A percentile compares a stretch with the other conserved stretches of the same genome.
phyloP scores from a whole-genome alignment of 176 grass and related monocot genomes.

The Juncus inflexus region DNA sequence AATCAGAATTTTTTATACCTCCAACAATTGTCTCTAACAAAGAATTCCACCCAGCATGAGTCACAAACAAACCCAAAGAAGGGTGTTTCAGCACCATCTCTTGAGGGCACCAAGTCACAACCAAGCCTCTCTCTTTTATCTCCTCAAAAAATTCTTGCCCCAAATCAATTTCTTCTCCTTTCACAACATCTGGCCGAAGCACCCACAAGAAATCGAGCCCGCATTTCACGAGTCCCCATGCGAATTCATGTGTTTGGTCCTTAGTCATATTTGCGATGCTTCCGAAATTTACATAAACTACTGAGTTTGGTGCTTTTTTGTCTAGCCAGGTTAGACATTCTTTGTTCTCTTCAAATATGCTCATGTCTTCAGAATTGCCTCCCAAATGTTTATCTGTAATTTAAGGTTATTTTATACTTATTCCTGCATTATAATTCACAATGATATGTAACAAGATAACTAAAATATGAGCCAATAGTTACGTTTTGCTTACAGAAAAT shows the following conservation, averaged over 20 bases:
- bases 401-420: not conserved
- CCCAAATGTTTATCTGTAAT: slow-evolving; percentile 20
- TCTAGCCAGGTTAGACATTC: slow-evolving; percentile 39
- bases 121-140: slow-evolving; percentile 25
- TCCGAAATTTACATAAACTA: slow-evolving; percentile 44
- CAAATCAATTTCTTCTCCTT: not conserved
- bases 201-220: slow-evolving; percentile 40
- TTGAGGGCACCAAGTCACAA: slow-evolving; percentile 40
- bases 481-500: too few species aligned
- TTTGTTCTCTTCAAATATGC: slow-evolving; percentile 28
- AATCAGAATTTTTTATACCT: not conserved
- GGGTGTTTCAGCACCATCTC: slow-evolving; percentile 34
- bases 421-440: too few species aligned
- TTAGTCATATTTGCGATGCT: slow-evolving; percentile 22
- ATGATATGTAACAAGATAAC: too few species aligned
- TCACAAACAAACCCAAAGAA: slow-evolving; percentile 31
- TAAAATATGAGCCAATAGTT: too few species aligned
- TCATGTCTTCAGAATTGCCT: slow-evolving; percentile 5
- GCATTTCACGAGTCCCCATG: slow-evolving; percentile 25
- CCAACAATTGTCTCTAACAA: slow-evolving; percentile 26
- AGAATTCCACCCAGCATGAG: slow-evolving; percentile 47
- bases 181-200: slow-evolving; percentile 17
- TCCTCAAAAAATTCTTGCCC: slow-evolving; percentile 7
- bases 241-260: slow-evolving; percentile 25
- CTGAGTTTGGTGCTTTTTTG: not conserved